Percentiles rank a stretch among this genome's conserved stretches.
Conservation (phyloP, 306 rosid genomes). For the Rosa chinensis region DNA sequence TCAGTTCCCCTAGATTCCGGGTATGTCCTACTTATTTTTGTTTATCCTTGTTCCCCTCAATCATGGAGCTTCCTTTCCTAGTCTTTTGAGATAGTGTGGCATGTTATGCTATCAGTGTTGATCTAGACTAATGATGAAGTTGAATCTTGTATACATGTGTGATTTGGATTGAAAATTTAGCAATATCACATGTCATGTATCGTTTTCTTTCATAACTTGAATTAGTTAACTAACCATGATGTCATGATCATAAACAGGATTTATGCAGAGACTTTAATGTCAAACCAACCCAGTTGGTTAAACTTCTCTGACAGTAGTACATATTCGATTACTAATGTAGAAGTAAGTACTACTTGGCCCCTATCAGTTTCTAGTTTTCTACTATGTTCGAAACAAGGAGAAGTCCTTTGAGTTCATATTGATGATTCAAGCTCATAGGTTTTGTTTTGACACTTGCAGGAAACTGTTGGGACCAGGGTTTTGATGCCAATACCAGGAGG, state of each 20-base stretch:
- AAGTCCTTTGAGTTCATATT: neutral
- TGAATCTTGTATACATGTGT: too few species aligned
- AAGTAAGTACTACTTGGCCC: constrained; percentile 40
- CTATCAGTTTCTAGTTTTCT: neutral
- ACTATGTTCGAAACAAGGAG: neutral
- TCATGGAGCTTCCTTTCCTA: neutral
- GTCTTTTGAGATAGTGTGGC: neutral
- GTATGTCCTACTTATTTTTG: constrained; percentile 26
- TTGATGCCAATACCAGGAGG: constrained; percentile 73
- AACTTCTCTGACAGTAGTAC: constrained; percentile 43
- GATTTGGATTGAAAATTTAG: neutral
- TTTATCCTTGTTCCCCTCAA: neutral
- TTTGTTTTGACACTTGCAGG: constrained; percentile 35
- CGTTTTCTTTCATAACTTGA: neutral
- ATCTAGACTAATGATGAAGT: neutral
- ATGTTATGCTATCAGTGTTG: neutral
- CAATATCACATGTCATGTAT: neutral
- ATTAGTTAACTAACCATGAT: neutral
- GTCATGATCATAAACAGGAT: constrained; percentile 41
- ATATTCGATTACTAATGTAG: constrained; percentile 32
- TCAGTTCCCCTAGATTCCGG: constrained; percentile 60
- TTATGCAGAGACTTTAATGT: constrained; percentile 56
- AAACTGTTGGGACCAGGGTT: constrained; percentile 66
- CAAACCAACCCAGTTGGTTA: constrained; percentile 71
- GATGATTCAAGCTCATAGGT: constrained; percentile 3